phyloP scores from a whole-genome alignment of 257 asterid genomes.

The Solanum tacnaense region DNA sequence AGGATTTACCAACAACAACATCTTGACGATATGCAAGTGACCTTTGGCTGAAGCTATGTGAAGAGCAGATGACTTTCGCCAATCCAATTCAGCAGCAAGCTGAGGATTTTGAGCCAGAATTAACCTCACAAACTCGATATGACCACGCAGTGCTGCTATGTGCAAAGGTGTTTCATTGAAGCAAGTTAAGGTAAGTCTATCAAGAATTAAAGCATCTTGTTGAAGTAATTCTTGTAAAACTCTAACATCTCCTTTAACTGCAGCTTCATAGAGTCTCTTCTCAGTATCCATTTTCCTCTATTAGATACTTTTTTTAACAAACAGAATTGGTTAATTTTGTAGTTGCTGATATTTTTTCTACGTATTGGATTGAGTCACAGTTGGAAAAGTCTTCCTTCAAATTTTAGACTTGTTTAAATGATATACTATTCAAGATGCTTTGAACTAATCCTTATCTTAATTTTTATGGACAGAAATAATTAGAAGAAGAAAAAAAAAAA shows the following conservation, averaged over 20 bases:
- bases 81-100: slow-evolving; percentile 22
- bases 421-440: not conserved
- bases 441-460: not conserved
- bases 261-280: slow-evolving; percentile 26
- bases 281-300: slow-evolving; percentile 1
- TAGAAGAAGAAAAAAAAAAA: not conserved
- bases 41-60: slow-evolving; percentile 38
- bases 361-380: not conserved
- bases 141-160: slow-evolving; percentile 22
- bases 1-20: slow-evolving; percentile 14
- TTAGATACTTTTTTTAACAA: not conserved
- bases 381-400: not conserved
- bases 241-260: slow-evolving; percentile 13
- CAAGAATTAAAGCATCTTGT: slow-evolving; percentile 21
- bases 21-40: slow-evolving; percentile 7
- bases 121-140: slow-evolving; percentile 12
- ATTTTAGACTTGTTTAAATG: not conserved
- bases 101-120: slow-evolving; percentile 12
- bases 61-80: slow-evolving; percentile 27
- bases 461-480: not conserved
- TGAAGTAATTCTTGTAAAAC: slow-evolving; percentile 10
- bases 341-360: not conserved
- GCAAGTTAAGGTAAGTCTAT: slow-evolving; percentile 19
- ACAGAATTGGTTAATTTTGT: not conserved
- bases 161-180: slow-evolving; percentile 37